Percentiles rank a stretch among this genome's conserved stretches.
These are phyloP conservation scores for Phytophthora capsici DNA, from an alignment of 352 stramenopile genomes.

Conservation along the genomic window DNA sequence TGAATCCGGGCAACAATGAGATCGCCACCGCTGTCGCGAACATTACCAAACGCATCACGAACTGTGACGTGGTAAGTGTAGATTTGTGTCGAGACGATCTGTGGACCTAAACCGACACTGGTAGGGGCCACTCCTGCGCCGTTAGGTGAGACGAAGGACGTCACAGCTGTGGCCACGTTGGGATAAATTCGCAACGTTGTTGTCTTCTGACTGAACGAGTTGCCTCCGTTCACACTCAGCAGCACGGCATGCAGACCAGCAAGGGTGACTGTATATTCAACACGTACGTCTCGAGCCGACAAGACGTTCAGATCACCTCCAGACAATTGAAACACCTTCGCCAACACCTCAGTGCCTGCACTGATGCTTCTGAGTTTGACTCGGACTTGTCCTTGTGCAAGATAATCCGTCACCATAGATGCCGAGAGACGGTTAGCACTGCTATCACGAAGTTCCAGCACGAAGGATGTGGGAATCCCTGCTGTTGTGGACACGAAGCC, in stretches of 20 bases:
- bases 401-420: constrained; percentile 1
- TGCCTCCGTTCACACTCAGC: constrained; percentile 40
- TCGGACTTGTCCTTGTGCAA: constrained; percentile 4
- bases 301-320: constrained; percentile 14
- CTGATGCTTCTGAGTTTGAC: constrained; percentile 21
- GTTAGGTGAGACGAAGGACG: constrained; percentile 40
- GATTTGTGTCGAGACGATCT: constrained; percentile 29
- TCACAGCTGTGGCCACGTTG: constrained; percentile 38
- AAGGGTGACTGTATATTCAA: constrained; percentile 41
- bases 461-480: constrained; percentile 37
- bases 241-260: constrained; percentile 46
- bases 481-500: constrained; percentile 46
- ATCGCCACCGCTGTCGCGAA: constrained; percentile 44
- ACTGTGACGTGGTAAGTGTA: constrained; percentile 46
- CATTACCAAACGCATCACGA: constrained; percentile 54
- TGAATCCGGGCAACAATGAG: constrained; percentile 42
- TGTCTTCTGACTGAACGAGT: constrained; percentile 38
- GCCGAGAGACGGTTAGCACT: constrained; percentile 35
- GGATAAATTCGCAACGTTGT: constrained; percentile 34
- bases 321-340: constrained; percentile 10
- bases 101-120: constrained; percentile 34
- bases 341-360: constrained; percentile 4
- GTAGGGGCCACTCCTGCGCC: constrained; percentile 5
- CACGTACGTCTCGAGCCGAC: constrained; percentile 11
- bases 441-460: constrained; percentile 51